Conservation (phyloP, 2,329 filamentous ascomycete genomes). For the Neopestalotiopsis sp. region DNA sequence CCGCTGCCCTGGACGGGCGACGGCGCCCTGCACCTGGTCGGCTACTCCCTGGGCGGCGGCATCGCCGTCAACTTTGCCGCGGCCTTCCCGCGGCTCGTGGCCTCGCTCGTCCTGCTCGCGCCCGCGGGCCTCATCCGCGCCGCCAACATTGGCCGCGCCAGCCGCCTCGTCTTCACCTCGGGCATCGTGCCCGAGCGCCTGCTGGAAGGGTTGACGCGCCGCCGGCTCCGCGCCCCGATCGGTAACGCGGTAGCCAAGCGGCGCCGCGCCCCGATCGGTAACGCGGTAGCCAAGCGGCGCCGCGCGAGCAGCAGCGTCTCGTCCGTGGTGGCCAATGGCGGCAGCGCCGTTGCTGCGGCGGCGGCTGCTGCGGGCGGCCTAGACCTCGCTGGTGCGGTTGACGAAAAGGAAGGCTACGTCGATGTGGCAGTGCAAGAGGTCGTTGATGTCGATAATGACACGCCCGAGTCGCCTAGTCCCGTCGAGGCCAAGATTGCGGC, state of each 20-base stretch:
- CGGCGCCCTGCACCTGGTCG: slow-evolving; percentile 68
- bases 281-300: slow-evolving; percentile 34
- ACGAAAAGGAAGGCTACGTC: slow-evolving; percentile 37
- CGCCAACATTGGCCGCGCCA: slow-evolving; percentile 54
- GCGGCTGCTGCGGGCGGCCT: not conserved
- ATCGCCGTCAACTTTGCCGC: slow-evolving; percentile 77
- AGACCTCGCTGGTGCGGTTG: slow-evolving; percentile 2
- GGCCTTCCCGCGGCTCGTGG: slow-evolving; percentile 73
- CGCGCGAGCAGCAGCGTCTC: slow-evolving; percentile 18
- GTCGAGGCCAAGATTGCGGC: slow-evolving; percentile 52
- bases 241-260: too few relatives aligned
- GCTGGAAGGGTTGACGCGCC: slow-evolving; percentile 52
- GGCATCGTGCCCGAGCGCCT: slow-evolving; percentile 59
- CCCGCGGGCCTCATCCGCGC: slow-evolving; percentile 75
- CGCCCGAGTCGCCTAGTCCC: slow-evolving; percentile 18
- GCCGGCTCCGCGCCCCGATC: slow-evolving; percentile 55
- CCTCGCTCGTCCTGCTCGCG: slow-evolving; percentile 75
- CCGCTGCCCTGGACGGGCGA: slow-evolving; percentile 68
- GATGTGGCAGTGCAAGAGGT: slow-evolving; percentile 50
- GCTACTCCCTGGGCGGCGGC: slow-evolving; percentile 84
- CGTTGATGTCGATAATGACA: slow-evolving; percentile 29
- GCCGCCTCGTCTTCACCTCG: slow-evolving; percentile 58
- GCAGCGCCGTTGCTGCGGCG: not conserved
- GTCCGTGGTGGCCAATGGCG: slow-evolving; percentile 18
- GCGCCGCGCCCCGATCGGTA: too few relatives aligned